Base-by-base conservation (phyloP, 768 basidiomycete genomes). In the Mycena galericulata region DNA sequence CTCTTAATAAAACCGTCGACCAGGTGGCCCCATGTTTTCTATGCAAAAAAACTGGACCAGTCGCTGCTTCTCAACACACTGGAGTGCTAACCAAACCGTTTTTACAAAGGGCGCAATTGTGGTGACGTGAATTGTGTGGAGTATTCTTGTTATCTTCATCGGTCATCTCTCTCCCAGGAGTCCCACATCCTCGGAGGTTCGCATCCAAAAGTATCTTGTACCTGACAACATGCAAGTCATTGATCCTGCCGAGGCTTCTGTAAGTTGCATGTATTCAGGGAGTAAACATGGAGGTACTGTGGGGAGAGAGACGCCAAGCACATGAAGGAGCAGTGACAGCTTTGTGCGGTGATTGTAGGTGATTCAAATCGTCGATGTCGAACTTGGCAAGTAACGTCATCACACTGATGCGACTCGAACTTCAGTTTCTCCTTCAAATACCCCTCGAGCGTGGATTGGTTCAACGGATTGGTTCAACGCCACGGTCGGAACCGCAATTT, bases 61-160 rank as follows among this genome's bases (percentile, higher is more conserved):
- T 36, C 34, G 14, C 34, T 36, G 34, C 34, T 14, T 85, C 89
- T 6, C n/a, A n/a, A n/a, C 77, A 86, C 1, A 88, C 87, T 20
- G 92, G 94, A 74, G 87, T 93, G 30, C 78, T 94, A 58, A 84
- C 86, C 62, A 88, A 90, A 58, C 94, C 92, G 92, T 79, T 90
- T 12, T 80, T 84, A 57, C 82, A 87, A 67, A 92, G 74, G 87
- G 85, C 53, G 84, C 83, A n/a, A 81, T 90, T 41, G 85, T 91
- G 40, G 87, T 92, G 60, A 92, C 91, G 89, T 90, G 75, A 75
- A 86, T 71, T 53, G 45, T 67, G 32, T 59, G 14, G 59, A 57
- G 45, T 53, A 34, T 62, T 45, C 30, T 24, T 45, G 30, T 54
- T 45, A 14, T 54, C 65, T 22, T 22, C 38, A 4, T 32, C 38